phyloP scores from a whole-genome alignment of 2,329 filamentous ascomycete species.

The Diaporthe aspalathi region DNA sequence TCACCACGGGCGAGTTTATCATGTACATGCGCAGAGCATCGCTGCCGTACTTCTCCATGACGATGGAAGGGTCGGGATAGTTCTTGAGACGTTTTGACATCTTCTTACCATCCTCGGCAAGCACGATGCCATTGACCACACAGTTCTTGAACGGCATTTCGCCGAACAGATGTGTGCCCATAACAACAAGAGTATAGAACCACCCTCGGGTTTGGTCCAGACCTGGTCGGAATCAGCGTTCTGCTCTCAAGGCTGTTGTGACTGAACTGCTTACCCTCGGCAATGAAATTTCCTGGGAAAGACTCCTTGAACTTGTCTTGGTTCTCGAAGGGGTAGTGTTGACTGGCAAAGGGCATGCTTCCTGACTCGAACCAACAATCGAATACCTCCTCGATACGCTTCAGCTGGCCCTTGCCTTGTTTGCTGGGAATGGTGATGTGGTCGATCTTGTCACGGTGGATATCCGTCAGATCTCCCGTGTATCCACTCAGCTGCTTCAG shows the following conservation, averaged over 20 bases:
- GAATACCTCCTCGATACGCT: slow-evolving; percentile 87
- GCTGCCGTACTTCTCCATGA: slow-evolving; percentile 90
- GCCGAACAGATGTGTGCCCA: slow-evolving; percentile 89
- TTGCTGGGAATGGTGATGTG: slow-evolving; percentile 93
- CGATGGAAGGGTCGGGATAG: slow-evolving; percentile 85
- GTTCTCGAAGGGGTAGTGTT: slow-evolving; percentile 94
- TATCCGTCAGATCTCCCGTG: slow-evolving; percentile 82
- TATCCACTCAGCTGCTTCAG: slow-evolving; percentile 89
- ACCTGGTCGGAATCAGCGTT: slow-evolving; percentile 32
- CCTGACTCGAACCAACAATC: slow-evolving; percentile 98
- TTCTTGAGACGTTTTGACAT: slow-evolving; percentile 99
- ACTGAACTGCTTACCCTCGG: slow-evolving; percentile 70
- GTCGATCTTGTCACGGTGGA: slow-evolving; percentile 94
- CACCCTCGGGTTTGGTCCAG: slow-evolving; percentile 94
- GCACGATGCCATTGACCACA: slow-evolving; percentile 94
- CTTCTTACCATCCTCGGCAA: slow-evolving; percentile 96
- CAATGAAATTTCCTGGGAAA: slow-evolving; percentile 94
- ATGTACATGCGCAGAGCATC: slow-evolving; percentile 95
- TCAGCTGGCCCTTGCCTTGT: slow-evolving; percentile 84
- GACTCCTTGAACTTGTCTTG: slow-evolving; percentile 81
- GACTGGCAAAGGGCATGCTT: slow-evolving; percentile 92
- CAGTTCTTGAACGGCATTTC: slow-evolving; percentile 92
- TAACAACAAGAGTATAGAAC: slow-evolving; percentile 93
- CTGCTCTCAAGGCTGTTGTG: neutral
- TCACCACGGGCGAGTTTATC: slow-evolving; percentile 95